Evolutionary conservation across 371 early-diverging fungal genomes (phyloP).

Genomic region (Parasitella parasitica): DNA sequence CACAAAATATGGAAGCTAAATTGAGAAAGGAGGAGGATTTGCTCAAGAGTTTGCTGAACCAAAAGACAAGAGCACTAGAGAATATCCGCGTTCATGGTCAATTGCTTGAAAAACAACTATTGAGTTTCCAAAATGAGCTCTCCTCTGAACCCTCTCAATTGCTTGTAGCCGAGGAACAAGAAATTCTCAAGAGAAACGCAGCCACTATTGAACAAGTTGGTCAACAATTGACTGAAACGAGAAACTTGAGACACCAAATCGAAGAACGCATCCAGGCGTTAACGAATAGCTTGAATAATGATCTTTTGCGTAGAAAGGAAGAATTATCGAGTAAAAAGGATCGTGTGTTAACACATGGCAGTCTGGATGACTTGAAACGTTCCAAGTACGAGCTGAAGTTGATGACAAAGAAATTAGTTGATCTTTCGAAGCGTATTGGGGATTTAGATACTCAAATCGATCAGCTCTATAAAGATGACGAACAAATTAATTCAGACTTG

Average conservation of each 20-base stretch:
- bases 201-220: conserved; percentile 57
- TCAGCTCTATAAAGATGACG: conserved; percentile 37
- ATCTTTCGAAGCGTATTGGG: conserved; percentile 28
- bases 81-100: conserved; percentile 39
- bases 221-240: conserved; percentile 41
- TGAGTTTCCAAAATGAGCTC: conserved; percentile 59
- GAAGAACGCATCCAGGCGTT: conserved; percentile 67
- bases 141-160: conserved; percentile 49
- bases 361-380: conserved; percentile 33
- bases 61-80: conserved; percentile 41
- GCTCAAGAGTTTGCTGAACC: conserved; percentile 43
- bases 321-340: conserved; percentile 60
- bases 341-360: conserved; percentile 32
- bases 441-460: conserved; percentile 45
- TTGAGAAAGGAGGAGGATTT: conserved; percentile 56
- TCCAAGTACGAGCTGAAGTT: conserved; percentile 59
- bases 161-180: conserved; percentile 59
- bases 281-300: conserved; percentile 69
- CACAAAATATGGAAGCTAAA: conserved; percentile 48
- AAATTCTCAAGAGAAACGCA: conserved; percentile 46
- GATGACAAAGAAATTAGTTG: conserved; percentile 36
- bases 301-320: conserved; percentile 60
- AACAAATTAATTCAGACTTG: conserved; percentile 34
- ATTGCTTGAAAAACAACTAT: conserved; percentile 56
- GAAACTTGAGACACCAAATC: conserved; percentile 17